These are phyloP conservation scores for Saccharum officinarum DNA, from an alignment of 176 grass and related monocot species.

Conservation along the genomic window DNA sequence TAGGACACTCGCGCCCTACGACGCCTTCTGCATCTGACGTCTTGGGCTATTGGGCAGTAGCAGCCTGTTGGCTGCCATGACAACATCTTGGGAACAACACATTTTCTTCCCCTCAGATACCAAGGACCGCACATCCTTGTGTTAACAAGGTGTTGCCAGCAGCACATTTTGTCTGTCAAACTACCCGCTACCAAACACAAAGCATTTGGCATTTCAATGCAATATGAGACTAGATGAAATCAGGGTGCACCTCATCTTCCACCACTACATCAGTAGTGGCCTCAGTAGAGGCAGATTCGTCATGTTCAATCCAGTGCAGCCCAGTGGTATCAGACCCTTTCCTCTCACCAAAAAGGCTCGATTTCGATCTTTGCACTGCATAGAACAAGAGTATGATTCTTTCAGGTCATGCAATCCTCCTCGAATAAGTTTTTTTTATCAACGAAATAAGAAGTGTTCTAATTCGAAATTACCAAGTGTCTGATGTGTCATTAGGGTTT, in stretches of 20 bases:
- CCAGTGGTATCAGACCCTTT: conserved; percentile 2
- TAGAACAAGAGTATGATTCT: neutral
- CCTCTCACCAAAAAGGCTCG: conserved; percentile 30
- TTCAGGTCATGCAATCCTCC: neutral
- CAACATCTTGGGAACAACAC: neutral
- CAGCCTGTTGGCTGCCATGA: too few relatives aligned
- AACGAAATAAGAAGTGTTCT: neutral
- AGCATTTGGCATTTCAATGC: neutral
- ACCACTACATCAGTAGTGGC: conserved; percentile 38
- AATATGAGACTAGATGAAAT: conserved; percentile 51
- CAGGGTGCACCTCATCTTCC: conserved; percentile 83
- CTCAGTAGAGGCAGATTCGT: conserved; percentile 27
- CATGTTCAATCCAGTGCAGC: conserved; percentile 14
- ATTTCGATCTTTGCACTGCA: conserved; percentile 55
- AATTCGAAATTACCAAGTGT: neutral
- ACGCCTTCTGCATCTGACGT: too few relatives aligned
- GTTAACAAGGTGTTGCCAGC: conserved; percentile 2
- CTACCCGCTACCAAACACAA: conserved; percentile 1
- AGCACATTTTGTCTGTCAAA: conserved; percentile 22
- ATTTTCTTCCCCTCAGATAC: neutral
- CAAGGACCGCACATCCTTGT: neutral
- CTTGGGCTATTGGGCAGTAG: too few relatives aligned
- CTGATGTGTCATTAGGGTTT: conserved; percentile 14
- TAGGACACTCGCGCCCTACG: too few relatives aligned
- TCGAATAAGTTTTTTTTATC: neutral